Base-by-base conservation (phyloP, 2,329 filamentous ascomycete species). In the Seiridium unicorne region DNA sequence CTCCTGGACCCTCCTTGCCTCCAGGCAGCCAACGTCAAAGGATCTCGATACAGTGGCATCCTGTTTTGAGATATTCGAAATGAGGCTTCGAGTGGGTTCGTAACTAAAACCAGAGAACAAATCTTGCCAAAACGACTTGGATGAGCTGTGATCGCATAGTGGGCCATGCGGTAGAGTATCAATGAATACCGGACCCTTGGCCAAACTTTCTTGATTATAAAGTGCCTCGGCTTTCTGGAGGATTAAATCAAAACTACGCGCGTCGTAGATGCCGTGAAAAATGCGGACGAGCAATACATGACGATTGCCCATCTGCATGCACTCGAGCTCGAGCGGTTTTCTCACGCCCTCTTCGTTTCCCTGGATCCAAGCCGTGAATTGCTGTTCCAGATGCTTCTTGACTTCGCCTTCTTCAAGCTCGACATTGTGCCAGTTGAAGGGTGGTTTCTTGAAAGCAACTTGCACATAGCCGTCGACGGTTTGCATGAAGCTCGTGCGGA, bases 251-350 rank as follows among this genome's bases (percentile, higher is more conserved):
- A 96, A 82, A 62, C 92, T 94, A 64, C 84, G 89, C 1, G 92
- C 93, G 73, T 97, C 93, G 66, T 97, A 97, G 0, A 97, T 73
- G 0, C 85, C 92, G 70, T 97, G 93, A 74, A 97, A 96, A 0
- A 96, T 87, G 51, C 89, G 83, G 2, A 96, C 68, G 2, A 81
- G 74, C 38, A 96, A 73, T 0, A 80, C 63, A 5, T 67, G 66
- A 1, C 65, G 66, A 1, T 63, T 64, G 0, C 60, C 57, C 4
- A 69, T 53, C 1, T 65, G 60, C 2, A 85, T 61, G 0, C 82
- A 58, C 1, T 82, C 69, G 2, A 87, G 63, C 57, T 86, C 78
- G 4, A 89, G 70, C 0, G 88, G 88, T 5, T 72, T 73, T 2
- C 68, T 65, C 1, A 89, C 63, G 3, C 83, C 74, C 1, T 74